These are phyloP conservation scores for Globisporangium splendens DNA, from an alignment of 352 stramenopile species.

Conservation along the genomic window DNA sequence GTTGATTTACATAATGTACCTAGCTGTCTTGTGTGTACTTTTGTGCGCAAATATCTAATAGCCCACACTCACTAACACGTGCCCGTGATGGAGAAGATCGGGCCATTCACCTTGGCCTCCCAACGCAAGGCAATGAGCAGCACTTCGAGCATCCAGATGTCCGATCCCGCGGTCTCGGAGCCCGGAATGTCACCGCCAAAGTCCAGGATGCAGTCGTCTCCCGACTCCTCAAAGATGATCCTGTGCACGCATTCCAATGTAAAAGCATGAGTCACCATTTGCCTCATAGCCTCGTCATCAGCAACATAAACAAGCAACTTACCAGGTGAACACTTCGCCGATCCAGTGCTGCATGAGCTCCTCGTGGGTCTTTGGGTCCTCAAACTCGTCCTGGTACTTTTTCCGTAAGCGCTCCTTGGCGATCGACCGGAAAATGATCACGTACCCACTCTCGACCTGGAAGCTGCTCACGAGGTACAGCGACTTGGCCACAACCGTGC, in stretches of 20 bases:
- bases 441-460: constrained; percentile 26
- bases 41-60: too few species aligned
- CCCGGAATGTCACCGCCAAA: constrained; percentile 48
- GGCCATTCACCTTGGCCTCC: constrained; percentile 45
- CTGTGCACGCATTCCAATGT: constrained; percentile 11
- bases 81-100: constrained; percentile 22
- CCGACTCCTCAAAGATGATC: constrained; percentile 35
- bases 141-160: constrained; percentile 65
- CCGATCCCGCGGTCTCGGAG: constrained; percentile 30
- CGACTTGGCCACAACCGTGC: constrained; percentile 29
- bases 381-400: background rate
- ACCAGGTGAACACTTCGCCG: constrained; percentile 63
- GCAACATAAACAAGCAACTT: too few species aligned
- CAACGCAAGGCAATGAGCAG: constrained; percentile 51
- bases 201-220: constrained; percentile 33
- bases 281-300: too few species aligned
- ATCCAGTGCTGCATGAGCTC: constrained; percentile 32
- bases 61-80: too few species aligned
- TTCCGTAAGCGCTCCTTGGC: constrained; percentile 15
- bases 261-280: too few species aligned
- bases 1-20: too few species aligned
- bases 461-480: constrained; percentile 48
- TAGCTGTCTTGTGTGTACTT: too few species aligned
- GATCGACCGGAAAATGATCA: constrained; percentile 45
- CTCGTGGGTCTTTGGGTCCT: background rate